Evolutionary conservation across 495 filamentous ascomycete genomes (phyloP).

Genomic region (Penicillium coffeae): DNA sequence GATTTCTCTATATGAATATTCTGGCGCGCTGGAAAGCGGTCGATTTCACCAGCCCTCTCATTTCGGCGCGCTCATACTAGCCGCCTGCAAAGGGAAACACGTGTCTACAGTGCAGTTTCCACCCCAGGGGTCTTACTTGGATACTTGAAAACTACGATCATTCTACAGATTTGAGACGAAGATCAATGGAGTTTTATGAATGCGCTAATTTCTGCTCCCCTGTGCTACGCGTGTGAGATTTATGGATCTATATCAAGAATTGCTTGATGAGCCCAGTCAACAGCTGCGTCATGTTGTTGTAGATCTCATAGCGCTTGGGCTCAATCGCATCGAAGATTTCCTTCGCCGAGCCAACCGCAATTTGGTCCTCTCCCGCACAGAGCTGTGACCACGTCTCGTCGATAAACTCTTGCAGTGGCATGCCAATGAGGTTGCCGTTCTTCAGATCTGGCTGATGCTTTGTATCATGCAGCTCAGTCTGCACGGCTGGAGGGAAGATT

Average conservation of each 20-base stretch:
- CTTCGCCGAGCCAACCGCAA: constrained; percentile 31
- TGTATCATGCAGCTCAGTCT: constrained; percentile 49
- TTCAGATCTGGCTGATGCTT: constrained; percentile 38
- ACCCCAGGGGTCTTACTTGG: constrained; percentile 2
- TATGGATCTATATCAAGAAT: constrained; percentile 16
- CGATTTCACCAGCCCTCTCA: constrained; percentile 14
- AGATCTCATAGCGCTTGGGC: constrained; percentile 34
- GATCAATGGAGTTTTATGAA: not conserved
- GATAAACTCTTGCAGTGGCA: constrained; percentile 60
- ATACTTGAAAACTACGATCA: not conserved
- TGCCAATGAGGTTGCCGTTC: constrained; percentile 50
- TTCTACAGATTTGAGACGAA: not conserved
- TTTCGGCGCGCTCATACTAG: constrained; percentile 26
- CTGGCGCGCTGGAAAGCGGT: constrained; percentile 21
- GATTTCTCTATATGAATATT: constrained; percentile 29
- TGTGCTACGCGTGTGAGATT: not conserved
- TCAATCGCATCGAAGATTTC: constrained; percentile 37
- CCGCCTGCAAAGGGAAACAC: constrained; percentile 27
- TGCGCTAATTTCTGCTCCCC: not conserved
- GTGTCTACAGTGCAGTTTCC: constrained; percentile 13
- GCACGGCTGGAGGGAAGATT: constrained; percentile 64
- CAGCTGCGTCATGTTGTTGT: constrained; percentile 34
- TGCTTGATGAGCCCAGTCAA: constrained; percentile 28
- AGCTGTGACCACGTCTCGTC: constrained; percentile 58
- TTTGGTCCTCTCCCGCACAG: constrained; percentile 46